Evolutionary conservation across 257 asterid species (phyloP).

Genomic region (Lavandula angustifolia): DNA sequence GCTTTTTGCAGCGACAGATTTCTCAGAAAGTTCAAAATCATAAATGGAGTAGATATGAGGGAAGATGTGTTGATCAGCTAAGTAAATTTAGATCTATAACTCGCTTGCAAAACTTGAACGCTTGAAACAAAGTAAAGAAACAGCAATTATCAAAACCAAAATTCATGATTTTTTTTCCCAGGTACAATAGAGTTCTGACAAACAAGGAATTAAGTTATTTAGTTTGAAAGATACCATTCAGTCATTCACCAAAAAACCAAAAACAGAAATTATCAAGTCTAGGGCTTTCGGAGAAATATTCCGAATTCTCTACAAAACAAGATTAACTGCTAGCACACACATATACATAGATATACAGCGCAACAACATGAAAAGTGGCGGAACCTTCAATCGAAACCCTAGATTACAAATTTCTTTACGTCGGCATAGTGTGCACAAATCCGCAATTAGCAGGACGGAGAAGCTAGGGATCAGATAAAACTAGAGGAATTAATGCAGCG

Average conservation of each 20-base stretch:
- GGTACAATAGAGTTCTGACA: not conserved
- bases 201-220: slow-evolving; percentile 19
- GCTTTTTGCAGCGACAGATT: not conserved
- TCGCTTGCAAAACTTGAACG: not conserved
- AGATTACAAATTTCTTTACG: slow-evolving; percentile 18
- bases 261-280: slow-evolving; percentile 9
- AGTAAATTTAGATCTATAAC: not conserved
- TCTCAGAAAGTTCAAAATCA: not conserved
- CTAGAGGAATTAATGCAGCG: slow-evolving; percentile 32
- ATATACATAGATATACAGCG: not conserved
- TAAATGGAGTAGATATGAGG: not conserved
- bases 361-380: not conserved
- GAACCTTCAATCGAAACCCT: slow-evolving; percentile 33
- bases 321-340: not conserved
- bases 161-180: slow-evolving; percentile 1
- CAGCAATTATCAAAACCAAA: not conserved
- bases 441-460: slow-evolving; percentile 25
- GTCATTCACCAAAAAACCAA: not conserved
- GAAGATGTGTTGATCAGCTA: not conserved
- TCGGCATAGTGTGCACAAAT: slow-evolving; percentile 6
- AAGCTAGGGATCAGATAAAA: slow-evolving; percentile 26
- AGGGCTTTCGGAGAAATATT: slow-evolving; percentile 22
- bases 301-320: not conserved
- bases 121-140: not conserved
- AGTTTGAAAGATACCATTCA: slow-evolving; percentile 5